These are phyloP conservation scores for Baorangia bicolor DNA, from an alignment of 768 basidiomycete species.

Conservation along the genomic window DNA sequence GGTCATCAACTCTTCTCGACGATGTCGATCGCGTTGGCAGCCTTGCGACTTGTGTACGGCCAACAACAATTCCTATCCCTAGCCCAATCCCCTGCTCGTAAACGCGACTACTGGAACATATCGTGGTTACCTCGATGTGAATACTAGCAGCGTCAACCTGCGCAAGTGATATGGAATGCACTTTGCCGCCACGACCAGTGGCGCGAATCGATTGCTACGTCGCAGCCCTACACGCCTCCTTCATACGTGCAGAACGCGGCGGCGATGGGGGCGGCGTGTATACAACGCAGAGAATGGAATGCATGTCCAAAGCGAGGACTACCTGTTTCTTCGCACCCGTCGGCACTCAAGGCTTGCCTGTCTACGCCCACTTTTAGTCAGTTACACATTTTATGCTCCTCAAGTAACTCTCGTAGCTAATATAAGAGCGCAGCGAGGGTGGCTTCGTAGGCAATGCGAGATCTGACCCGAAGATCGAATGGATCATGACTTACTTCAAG, in stretches of 20 bases:
- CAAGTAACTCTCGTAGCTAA: not conserved
- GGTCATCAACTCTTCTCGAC: not conserved
- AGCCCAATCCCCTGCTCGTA: not conserved
- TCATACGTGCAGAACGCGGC: conserved; percentile 8
- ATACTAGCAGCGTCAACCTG: not conserved
- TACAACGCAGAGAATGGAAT: conserved; percentile 3
- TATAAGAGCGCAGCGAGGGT: not conserved
- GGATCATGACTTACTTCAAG: not conserved
- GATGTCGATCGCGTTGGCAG: not conserved
- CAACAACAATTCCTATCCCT: not conserved
- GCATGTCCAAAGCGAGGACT: not conserved
- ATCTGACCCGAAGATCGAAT: not conserved
- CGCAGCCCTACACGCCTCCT: conserved; percentile 16
- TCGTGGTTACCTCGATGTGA: conserved; percentile 4
- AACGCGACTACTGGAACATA: conserved; percentile 3
- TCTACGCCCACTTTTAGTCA: not conserved
- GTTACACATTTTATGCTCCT: not conserved
- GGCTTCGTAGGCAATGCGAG: not conserved
- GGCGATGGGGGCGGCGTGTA: conserved; percentile 1
- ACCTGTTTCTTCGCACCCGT: not conserved
- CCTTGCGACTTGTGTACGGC: not conserved
- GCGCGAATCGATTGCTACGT: conserved; percentile 3
- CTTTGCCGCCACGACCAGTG: not conserved
- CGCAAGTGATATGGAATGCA: not conserved
- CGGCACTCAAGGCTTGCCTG: not conserved